These are phyloP conservation scores for Kwoniella heveanensis DNA, from an alignment of 768 basidiomycete genomes.

Conservation along the genomic window DNA sequence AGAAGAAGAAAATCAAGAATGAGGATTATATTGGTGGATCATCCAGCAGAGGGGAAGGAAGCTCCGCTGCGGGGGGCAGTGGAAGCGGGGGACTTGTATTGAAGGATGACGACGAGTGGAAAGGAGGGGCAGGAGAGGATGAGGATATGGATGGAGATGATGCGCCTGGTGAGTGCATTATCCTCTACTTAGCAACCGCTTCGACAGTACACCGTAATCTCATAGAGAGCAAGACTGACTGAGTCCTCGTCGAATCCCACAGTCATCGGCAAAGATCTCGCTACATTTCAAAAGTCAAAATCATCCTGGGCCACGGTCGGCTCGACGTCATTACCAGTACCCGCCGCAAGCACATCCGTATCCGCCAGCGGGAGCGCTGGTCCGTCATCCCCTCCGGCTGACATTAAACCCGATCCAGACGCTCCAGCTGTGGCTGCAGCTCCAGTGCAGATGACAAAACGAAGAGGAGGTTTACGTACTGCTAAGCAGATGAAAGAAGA, in stretches of 20 bases:
- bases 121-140: constrained; percentile 28
- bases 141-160: constrained; percentile 50
- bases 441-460: constrained; percentile 40
- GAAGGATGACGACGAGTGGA: constrained; percentile 56
- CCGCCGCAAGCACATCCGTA: neutral
- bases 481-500: constrained; percentile 68
- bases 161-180: constrained; percentile 50
- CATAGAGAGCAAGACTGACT: no score
- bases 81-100: constrained; percentile 41
- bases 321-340: constrained; percentile 31
- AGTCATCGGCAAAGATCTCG: constrained; percentile 48
- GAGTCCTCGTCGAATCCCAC: constrained; percentile 9
- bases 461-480: constrained; percentile 73
- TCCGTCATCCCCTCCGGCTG: constrained; percentile 23
- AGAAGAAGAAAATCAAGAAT: constrained; percentile 71
- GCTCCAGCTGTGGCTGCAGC: constrained; percentile 14
- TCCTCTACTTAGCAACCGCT: no score
- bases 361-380: constrained; percentile 4
- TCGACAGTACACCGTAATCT: no score
- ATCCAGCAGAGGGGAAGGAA: constrained; percentile 37
- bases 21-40: constrained; percentile 47
- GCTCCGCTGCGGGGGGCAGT: constrained; percentile 18
- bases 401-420: constrained; percentile 58
- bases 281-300: constrained; percentile 51
- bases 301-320: constrained; percentile 45